Base-by-base conservation (phyloP, 805 yeast species). In the Saturnispora galanensis region DNA sequence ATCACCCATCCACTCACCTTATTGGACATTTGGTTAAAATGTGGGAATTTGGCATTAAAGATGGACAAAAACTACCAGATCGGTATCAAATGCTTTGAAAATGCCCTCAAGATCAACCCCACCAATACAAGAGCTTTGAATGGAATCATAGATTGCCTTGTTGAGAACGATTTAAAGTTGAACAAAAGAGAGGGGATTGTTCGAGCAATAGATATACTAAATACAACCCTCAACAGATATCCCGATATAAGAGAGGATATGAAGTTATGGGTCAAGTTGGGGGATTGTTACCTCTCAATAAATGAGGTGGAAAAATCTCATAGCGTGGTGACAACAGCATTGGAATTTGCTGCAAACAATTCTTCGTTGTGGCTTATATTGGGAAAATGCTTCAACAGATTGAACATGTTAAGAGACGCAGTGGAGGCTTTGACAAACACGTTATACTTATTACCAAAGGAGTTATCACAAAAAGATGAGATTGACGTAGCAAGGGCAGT, bases 271-370 rank as follows among this genome's bases (percentile, higher is more conserved):
- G 68, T 64, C 41, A 81, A 75, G 52, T 60, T 77, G 42, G 69
- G 77, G 0, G 76, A 73, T 47, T 70, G 78, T 44, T 76, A 77
- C 51, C 52, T 73, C 11, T 56, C 67, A 10, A 50, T 71, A 8
- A 71, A 73, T 31, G 65, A 73, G 46, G 64, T 63, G 38, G 78
- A 74, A 35, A 76, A 73, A 47, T 77, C 82, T 0, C 77, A 74
- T 51, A 68, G 41, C 31, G 47, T 56, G 12, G 37, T 54, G 10
- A 39, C 41, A 3, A 45, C 50, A 8, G 55, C 60, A 2, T 39
- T 58, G n/a, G 54, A 57, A 36, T 42, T 48, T 12, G 38, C 53
- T 3, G 50, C 47, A 9, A 42, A 52, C 30, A 51, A 76, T 50
- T 68, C 81, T 1, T 56, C 66, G 16, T 56, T 73, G 17, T 70